These are phyloP conservation scores for Hanseniaspora meyeri DNA, from an alignment of 805 yeast species.

Conservation along the genomic window DNA sequence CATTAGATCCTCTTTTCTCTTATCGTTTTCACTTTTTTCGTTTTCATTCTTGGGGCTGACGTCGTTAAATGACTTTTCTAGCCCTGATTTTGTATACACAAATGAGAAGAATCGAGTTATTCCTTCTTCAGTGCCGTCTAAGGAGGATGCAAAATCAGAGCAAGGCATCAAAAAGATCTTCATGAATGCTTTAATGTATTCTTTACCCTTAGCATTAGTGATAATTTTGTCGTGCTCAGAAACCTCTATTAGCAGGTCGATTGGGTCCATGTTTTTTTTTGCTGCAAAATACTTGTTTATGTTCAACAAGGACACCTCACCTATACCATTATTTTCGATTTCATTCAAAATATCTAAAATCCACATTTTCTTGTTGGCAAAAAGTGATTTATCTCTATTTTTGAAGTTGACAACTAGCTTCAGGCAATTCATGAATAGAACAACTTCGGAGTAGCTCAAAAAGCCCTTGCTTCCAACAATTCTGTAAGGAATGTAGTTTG, in stretches of 20 bases:
- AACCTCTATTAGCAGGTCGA: background rate
- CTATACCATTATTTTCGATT: slow-evolving; percentile 5
- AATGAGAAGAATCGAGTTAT: slow-evolving; percentile 22
- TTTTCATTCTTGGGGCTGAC: background rate
- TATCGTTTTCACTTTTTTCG: slow-evolving; percentile 6
- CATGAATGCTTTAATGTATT: background rate
- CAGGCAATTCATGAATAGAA: slow-evolving; percentile 48
- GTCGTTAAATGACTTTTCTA: slow-evolving; percentile 19
- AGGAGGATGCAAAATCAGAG: background rate
- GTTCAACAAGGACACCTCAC: slow-evolving; percentile 2
- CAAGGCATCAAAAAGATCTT: background rate
- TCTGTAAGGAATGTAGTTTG: slow-evolving; percentile 46
- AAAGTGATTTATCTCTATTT: background rate
- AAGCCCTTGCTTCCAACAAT: slow-evolving; percentile 65
- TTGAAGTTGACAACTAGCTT: slow-evolving; percentile 34
- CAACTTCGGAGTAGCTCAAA: slow-evolving; percentile 66
- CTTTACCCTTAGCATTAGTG: background rate
- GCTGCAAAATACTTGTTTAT: background rate
- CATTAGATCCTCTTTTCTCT: background rate
- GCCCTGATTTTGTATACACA: slow-evolving; percentile 24
- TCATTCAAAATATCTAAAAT: background rate
- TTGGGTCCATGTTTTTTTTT: background rate
- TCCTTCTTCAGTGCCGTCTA: slow-evolving; percentile 13
- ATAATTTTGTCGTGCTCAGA: background rate
- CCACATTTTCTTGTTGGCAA: slow-evolving; percentile 1